Base-by-base conservation (phyloP, 2,329 filamentous ascomycete species). In the Plectosphaerella sp. region DNA sequence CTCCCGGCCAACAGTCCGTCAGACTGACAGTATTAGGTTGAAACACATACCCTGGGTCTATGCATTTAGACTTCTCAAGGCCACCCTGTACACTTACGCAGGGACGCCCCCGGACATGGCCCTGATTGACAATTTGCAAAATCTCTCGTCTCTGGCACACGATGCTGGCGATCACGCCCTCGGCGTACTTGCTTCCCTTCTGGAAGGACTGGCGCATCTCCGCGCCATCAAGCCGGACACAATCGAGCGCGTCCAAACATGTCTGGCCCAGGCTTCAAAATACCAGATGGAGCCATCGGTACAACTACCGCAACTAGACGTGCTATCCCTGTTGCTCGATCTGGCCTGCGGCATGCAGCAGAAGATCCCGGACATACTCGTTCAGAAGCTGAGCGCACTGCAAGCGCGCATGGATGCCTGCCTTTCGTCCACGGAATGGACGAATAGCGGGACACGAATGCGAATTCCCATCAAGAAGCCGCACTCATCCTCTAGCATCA, bases 11-110 rank as follows among this genome's bases (percentile, higher is more conserved):
- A 22, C 4, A 41, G 5, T 5, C n/a, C 10, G 7, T 9, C 8
- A 18, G 15, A 18, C 16, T 41, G 14, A 41, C 37, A 41, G 14
- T 3, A 9, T 3, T 20, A 82, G 75, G 36, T 85, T 83, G 61
- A 83, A 85, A 62, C 85, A 88, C 59, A 73, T 79, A 9, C 79
- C 84, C 48, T 93, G 89, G 89, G 77, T 86, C 15, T 93, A 92
- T 63, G 86, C 86, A 1, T 88, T 92, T 60, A 83, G 88, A 8
- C 83, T 93, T 45, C 70, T 92, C 14, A 88, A 89, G 58, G 82
- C 86, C 0, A 83, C 86, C 0, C 79, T 91, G 45, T 82, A 87
- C 54, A 70, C 90, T 48, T 80, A 88, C 58, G 75, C 78, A 46
- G 75, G 79, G 5, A 80, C 73, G 43, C 75, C 79, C 10, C 77